Evolutionary conservation across 73 alveolate genomes (phyloP).

Genomic region (Blepharisma japonicum): DNA sequence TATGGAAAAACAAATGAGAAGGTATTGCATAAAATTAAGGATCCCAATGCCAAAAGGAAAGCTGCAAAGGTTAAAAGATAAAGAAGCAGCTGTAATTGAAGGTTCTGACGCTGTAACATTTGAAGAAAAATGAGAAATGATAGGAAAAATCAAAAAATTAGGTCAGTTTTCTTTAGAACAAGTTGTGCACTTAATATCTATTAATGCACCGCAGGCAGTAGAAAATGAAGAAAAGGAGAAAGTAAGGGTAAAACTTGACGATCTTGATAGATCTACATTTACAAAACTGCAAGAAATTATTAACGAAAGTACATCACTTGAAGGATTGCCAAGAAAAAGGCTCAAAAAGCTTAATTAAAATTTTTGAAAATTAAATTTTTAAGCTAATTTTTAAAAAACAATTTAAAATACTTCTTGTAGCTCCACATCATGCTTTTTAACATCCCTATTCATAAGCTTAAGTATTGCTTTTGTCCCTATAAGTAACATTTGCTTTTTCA

Average conservation of each 20-base stretch:
- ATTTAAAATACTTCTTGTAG: too few species aligned
- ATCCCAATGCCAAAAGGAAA: background rate
- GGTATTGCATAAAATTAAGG: slow-evolving; percentile 1
- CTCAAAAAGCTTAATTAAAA: background rate
- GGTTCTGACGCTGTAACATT: background rate
- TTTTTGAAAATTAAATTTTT: background rate
- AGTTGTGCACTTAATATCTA: background rate
- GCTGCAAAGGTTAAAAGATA: background rate
- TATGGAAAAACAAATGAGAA: slow-evolving; percentile 14
- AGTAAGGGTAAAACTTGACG: slow-evolving; percentile 5
- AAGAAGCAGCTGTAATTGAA: background rate
- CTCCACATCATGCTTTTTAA: too few species aligned
- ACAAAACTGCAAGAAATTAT: background rate
- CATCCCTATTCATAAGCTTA: too few species aligned
- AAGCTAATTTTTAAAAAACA: too few species aligned
- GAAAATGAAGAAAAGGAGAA: slow-evolving; percentile 22
- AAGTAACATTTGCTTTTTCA: too few species aligned
- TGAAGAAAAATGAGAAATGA: slow-evolving; percentile 17
- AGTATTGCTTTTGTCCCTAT: too few species aligned
- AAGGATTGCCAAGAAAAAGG: slow-evolving; percentile 8
- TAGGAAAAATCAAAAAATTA: slow-evolving; percentile 10
- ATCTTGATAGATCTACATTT: background rate
- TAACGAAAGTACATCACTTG: background rate
- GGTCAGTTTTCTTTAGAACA: background rate
- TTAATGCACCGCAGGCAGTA: background rate